Base-by-base conservation (phyloP, 2,329 filamentous ascomycete genomes). In the Rutstroemia sp. region DNA sequence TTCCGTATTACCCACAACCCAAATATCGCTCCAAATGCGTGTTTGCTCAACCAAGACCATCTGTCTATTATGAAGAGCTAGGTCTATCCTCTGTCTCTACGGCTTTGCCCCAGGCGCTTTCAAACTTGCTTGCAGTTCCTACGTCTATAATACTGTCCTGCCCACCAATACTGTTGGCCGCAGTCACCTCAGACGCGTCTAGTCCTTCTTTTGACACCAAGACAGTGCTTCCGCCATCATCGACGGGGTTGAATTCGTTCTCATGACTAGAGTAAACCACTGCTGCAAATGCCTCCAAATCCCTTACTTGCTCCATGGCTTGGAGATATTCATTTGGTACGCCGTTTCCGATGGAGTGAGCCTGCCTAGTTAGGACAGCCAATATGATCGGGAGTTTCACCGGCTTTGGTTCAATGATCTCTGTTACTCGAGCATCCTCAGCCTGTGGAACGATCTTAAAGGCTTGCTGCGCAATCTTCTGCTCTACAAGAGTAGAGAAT, bases 211-310 rank as follows among this genome's bases (percentile, higher is more conserved):
- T 62, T 41, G 59, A 49, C 6, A 59, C 52, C 5, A 64, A 59
- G 2, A 60, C 38, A 19, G 56, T 52, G 48, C 56, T 61, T 10
- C 50, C 57, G 47, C 65, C 59, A 8, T 61, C 62, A 9, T 61
- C 57, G 48, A 66, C 56, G 1, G 67, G 67, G 18, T 72, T 75
- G 56, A 86, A 81, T 72, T 86, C 83, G 60, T 77, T 82, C 82
- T 83, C 94, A 70, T 95, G 94, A 69, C 87, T 92, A 51, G 85
- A 89, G 71, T 94, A 95, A 41, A 95, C 89, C 1, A 95, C 87
- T 1, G 90, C 90, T 1, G 90, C 87, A 69, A 95, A 95, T 0
- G 87, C 88, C 69, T 92, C 87, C 9, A 95, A 77, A 59, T 92
- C 88, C 27, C 80, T 77, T 41, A 92, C 87, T 53, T 78, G 72